Base-by-base conservation (phyloP, 2,329 filamentous ascomycete species). In the Colletotrichum sp. region DNA sequence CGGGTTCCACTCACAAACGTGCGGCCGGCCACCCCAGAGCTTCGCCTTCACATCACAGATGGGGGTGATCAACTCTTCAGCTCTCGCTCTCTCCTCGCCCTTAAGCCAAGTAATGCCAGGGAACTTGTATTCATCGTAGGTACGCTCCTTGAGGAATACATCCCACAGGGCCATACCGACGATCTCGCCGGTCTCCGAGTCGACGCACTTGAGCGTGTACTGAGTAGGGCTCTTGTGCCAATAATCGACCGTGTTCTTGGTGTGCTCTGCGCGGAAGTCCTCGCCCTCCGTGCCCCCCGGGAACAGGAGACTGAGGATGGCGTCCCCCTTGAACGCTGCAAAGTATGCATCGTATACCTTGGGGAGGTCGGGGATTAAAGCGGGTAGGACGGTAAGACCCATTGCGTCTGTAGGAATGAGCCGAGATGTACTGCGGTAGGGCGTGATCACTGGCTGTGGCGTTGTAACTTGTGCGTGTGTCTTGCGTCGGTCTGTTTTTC, bases 111-210 rank as follows among this genome's bases (percentile, higher is more conserved):
- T 82, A 16, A 89, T 84, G 44, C 88, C 87, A 3, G 84, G 84
- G 73, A 86, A 86, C 68, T 82, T 82, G 77, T 87, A 84, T 78
- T 89, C 86, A 74, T 87, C 86, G 8, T 84, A 82, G 10, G 82
- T 81, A 28, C 85, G 80, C 78, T 84, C 80, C 26, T 79, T 76
- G 68, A 87, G 73, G 77, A 86, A 87, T 8, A 87, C 81, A 72
- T 90, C 86, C 78, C 84, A 86, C 21, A 89, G 82, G 4, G 84
- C 87, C 85, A 89, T 89, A 65, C 88, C 88, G 26, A 88, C 82
- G 44, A 89, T 84, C 34, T 86, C 83, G 16, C 85, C 84, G 1
- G 84, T 86, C 5, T 83, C 82, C 8, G 83, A 84, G 77, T 90
- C 87, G 30, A 89, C 82, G 64, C 85, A 87, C 80, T 89, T 89